Percentiles rank a stretch among this genome's conserved stretches.
phyloP scores from a whole-genome alignment of 2,329 filamentous ascomycete species.

The Sordariomycetes sp. region DNA sequence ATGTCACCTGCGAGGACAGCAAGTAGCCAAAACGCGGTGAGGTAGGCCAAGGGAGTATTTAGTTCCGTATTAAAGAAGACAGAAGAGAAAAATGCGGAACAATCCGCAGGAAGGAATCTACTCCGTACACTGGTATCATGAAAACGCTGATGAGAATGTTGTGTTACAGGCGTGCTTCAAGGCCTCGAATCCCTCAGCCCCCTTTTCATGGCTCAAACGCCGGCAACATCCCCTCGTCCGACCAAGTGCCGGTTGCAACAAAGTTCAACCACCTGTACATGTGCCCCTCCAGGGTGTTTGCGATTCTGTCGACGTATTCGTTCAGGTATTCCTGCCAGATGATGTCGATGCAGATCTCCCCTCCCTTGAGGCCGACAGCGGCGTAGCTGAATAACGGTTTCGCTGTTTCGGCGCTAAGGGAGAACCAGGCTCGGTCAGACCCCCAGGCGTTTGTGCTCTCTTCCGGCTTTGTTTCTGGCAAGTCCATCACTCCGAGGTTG shows the following conservation, averaged over 20 bases:
- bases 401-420: background rate
- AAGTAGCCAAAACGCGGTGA: no score
- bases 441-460: background rate
- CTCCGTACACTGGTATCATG: no score
- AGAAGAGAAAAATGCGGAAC: no score
- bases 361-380: background rate
- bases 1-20: no score
- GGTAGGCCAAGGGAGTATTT: no score
- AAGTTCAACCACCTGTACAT: background rate
- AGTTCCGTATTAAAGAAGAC: no score
- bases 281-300: background rate
- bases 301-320: background rate
- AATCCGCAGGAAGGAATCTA: no score
- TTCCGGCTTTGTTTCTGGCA: background rate
- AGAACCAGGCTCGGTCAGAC: background rate
- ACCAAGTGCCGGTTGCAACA: background rate
- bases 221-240: no score
- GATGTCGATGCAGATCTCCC: background rate
- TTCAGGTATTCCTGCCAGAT: background rate
- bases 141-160: no score
- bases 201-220: no score
- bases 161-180: no score
- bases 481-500: constrained; percentile 17
- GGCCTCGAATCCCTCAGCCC: no score
- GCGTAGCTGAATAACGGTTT: background rate